Base-by-base conservation (phyloP, 2,329 filamentous ascomycete species). In the Westerdykella aurantiaca region DNA sequence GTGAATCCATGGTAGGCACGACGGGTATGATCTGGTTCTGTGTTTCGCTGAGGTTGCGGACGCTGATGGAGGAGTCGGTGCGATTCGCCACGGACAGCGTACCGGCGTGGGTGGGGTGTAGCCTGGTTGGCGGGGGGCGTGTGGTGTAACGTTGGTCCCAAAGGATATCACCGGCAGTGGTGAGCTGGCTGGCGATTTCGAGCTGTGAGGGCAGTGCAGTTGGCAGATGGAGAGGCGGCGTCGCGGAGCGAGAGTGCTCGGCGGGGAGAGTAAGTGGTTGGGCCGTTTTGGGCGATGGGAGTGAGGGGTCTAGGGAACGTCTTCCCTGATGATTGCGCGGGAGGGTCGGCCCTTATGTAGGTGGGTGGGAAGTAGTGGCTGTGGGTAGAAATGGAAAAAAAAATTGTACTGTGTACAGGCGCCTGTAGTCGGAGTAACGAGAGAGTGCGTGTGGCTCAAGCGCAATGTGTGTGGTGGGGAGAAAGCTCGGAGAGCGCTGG, bases 1-100 rank as follows among this genome's bases (percentile, higher is more conserved):
- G 87, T 64, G 87, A 86, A 71, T 96, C 91, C 91, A 97, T 97
- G 48, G 56, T 52, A 45, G 33, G 52, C 41, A 37, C 50, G 42
- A 34, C 51, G 44, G 50, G 55, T 46, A 41, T 31, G 29, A 41
- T 39, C 37, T 61, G 58, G 42, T 59, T 64, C 47, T 67, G 59
- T 49, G 69, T 69, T 47, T 67, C 72, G 48, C 70, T 71, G 42
- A 76, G 62, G 47, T 67, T 72, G 44, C 69, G 62, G 44, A 76
- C 67, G 48, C 69, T 72, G 60, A 76, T 75, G 55, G 72, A 73
- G 38, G 72, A 76, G 63, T 76, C 73, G 48, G 72, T 73, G 47
- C 72, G 67, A 50, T 72, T 63, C 39, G 65, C 65, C 40, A 73
- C 60, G 25, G 67, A 67, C 42, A 75, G 68, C 16, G 72, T 74